Evolutionary conservation across 2,329 filamentous ascomycete genomes (phyloP).

Genomic region (Gnomoniopsis smithogilvyi): DNA sequence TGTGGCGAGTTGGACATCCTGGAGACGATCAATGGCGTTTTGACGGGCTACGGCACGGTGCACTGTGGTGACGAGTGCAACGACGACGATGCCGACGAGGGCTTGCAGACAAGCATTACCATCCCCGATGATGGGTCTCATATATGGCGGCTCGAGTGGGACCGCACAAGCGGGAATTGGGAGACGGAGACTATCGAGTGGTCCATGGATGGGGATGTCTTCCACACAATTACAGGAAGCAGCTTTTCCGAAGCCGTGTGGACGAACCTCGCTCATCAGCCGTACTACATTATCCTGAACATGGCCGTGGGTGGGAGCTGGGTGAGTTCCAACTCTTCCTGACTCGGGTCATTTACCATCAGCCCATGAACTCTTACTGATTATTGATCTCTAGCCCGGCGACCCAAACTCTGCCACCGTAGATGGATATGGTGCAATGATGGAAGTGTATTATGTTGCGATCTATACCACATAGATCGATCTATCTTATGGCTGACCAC

Average conservation of each 20-base stretch:
- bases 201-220: constrained; percentile 42
- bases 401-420: constrained; percentile 25
- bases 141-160: constrained; percentile 44
- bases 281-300: constrained; percentile 27
- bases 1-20: constrained; percentile 51
- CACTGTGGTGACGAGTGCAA: constrained; percentile 50
- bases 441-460: constrained; percentile 29
- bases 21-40: constrained; percentile 44
- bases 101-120: constrained; percentile 32
- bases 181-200: constrained; percentile 45
- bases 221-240: constrained; percentile 39
- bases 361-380: too few species aligned
- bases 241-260: constrained; percentile 40
- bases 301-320: constrained; percentile 29
- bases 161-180: constrained; percentile 43
- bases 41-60: constrained; percentile 43
- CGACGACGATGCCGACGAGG: constrained; percentile 34
- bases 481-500: not conserved
- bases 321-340: constrained; percentile 24
- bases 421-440: constrained; percentile 28
- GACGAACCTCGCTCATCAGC: constrained; percentile 31
- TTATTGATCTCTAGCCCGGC: constrained; percentile 22
- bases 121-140: constrained; percentile 46
- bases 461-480: constrained; percentile 11
- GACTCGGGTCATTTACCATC: not conserved